Conservation (phyloP, 305 asterid genomes). For the Fraxinus paxiana region DNA sequence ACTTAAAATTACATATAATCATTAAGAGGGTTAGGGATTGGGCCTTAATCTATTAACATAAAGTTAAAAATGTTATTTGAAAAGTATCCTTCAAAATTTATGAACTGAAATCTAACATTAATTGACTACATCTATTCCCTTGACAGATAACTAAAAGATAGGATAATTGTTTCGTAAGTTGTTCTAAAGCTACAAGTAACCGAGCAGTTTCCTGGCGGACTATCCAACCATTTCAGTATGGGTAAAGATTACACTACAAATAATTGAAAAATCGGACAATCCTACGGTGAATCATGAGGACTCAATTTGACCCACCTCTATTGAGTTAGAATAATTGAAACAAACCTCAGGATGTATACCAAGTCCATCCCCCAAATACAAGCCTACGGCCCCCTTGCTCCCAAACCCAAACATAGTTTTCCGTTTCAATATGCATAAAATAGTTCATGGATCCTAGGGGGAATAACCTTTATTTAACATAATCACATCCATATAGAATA, state of each 20-base stretch:
- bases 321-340: background rate
- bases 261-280: background rate
- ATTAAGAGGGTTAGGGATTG: slow-evolving; percentile 30
- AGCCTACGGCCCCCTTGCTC: background rate
- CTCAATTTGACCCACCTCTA: background rate
- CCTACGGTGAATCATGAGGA: background rate
- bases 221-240: background rate
- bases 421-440: background rate
- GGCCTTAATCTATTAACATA: slow-evolving; percentile 26
- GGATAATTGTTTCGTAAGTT: background rate
- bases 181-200: slow-evolving; percentile 5
- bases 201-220: background rate
- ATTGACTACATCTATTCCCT: slow-evolving; percentile 1
- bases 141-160: background rate
- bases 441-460: background rate
- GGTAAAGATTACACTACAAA: background rate
- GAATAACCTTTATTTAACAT: background rate
- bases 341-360: background rate
- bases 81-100: slow-evolving; percentile 8
- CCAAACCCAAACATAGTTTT: background rate
- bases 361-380: background rate
- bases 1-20: slow-evolving; percentile 22
- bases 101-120: background rate
- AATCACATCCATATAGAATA: background rate
- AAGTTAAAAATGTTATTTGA: background rate